Evolutionary conservation across 1,284 basidiomycete genomes (phyloP), one percentile per base, ranked within the genome.

Genomic region (Puccinia hordei): DNA sequence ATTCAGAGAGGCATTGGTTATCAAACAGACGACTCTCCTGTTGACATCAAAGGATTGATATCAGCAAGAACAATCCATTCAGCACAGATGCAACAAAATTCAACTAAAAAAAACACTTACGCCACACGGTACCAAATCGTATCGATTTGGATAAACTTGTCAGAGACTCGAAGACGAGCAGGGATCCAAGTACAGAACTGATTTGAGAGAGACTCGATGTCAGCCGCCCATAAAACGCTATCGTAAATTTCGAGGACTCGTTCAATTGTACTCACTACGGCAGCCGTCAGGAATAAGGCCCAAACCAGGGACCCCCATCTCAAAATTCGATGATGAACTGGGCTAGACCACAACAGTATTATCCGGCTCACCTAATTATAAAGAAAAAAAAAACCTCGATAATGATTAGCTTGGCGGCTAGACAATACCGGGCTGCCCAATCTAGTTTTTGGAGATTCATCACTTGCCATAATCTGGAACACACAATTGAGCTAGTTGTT

Each of bases 161-260:
- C 22, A 38, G 61, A 63, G 2, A 63, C 17, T 1, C 12, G 33
- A 19, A 63, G 61, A 30, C 61, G 61, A 41, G 61, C 61, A 17
- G 61, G 61, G n/a, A 63, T 63, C 61, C 61, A 63, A 15, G 61
- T 63, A 17, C 35, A 63, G 41, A 63, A 63, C 61, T 63, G n/a
- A n/a, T n/a, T n/a, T n/a, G n/a, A n/a, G n/a, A n/a, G n/a, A n/a
- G n/a, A n/a, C n/a, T n/a, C n/a, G n/a, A n/a, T n/a, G n/a, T n/a
- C n/a, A n/a, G n/a, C n/a, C n/a, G n/a, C n/a, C n/a, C n/a, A n/a
- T n/a, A n/a, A n/a, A n/a, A n/a, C n/a, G n/a, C n/a, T n/a, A n/a
- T n/a, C n/a, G n/a, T n/a, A n/a, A n/a, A n/a, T n/a, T n/a, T n/a
- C n/a, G n/a, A n/a, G n/a, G n/a, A n/a, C n/a, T n/a, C n/a, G n/a